phyloP scores from a whole-genome alignment of 1,284 basidiomycete genomes.

The Ceratobasidium sp. region DNA sequence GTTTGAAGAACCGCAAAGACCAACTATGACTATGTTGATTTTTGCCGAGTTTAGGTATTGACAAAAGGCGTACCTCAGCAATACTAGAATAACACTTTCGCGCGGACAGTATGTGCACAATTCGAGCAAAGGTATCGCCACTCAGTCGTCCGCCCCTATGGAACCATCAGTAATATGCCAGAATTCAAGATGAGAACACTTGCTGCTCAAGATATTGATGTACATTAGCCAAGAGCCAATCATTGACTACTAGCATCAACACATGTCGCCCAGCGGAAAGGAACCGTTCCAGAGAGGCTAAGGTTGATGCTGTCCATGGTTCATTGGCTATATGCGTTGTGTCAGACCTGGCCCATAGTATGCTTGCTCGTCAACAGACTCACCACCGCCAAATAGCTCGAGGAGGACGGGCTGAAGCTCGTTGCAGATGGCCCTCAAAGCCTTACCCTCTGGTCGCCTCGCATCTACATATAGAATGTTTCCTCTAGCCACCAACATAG shows the following conservation, averaged over 20 bases:
- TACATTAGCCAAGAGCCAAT: constrained; percentile 28
- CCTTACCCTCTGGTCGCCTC: constrained; percentile 46
- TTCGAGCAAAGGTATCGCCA: constrained; percentile 24
- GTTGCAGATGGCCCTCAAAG: constrained; percentile 72
- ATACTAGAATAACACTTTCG: constrained; percentile 36
- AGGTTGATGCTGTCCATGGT: constrained; percentile 21
- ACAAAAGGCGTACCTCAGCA: constrained; percentile 21
- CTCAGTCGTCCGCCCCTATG: constrained; percentile 21
- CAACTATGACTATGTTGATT: neutral
- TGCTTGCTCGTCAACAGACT: neutral
- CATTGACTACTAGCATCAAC: constrained; percentile 25
- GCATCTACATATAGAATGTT: constrained; percentile 14
- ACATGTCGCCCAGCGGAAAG: constrained; percentile 23
- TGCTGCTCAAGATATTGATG: constrained; percentile 18
- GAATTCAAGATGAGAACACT: neutral
- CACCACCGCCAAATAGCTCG: constrained; percentile 71
- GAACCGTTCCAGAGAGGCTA: constrained; percentile 33
- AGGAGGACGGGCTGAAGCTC: constrained; percentile 73
- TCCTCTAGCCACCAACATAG: constrained; percentile 20
- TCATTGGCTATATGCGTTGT: constrained; percentile 59
- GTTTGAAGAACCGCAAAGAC: constrained; percentile 21
- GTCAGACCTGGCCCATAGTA: neutral
- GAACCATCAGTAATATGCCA: neutral
- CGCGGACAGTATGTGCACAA: constrained; percentile 32
- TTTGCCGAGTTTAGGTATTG: neutral